Evolutionary conservation across 225 moss, liverwort and hornwort species (phyloP), one percentile per base, ranked within the genome.

Genomic region (Rhytidiadelphus loreus): DNA sequence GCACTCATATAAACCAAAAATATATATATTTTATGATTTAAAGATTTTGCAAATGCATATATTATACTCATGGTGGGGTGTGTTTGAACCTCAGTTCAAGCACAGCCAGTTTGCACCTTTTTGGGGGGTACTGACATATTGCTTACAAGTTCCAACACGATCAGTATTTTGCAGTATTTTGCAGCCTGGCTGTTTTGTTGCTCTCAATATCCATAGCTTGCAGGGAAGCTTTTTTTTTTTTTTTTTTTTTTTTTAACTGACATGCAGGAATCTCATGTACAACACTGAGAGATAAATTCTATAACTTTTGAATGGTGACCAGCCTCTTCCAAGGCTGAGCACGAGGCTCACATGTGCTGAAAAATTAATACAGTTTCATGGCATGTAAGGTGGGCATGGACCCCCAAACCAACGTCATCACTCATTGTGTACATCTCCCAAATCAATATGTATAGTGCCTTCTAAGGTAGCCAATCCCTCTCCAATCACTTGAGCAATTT

Each of bases 351-450:
- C 24, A 25, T 25, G 25, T 35, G 50, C 0, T 46, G 25, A 32
- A 24, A n/a, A 59, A 46, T 23, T 24, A 16, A 55, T 9, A 14
- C 2, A 52, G 52, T 83, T 39, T 12, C 9, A 9, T 21, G 18
- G 56, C 13, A 30, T 1, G 2, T 9, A 29, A 70, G 35, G 65
- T n/a, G 16, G 65, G 15, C 5, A 37, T 37, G 21, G 10, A 6
- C 6, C 1, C 20, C n/a, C n/a, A n/a, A 73, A 73, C 1, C 1
- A 0, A 2, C 18, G 30, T 17, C 46, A 18, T 30, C 19, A 32
- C 20, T 48, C 0, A n/a, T 12, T 0, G 8, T 41, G 15, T 25
- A 43, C 70, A 70, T 25, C 8, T 70, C 25, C 8, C 8, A 46
- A 73, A 73, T 46, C 29, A 46, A 43, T 11, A 17, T 46, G 44